Percentiles rank a stretch among this genome's conserved stretches.
phyloP scores from a whole-genome alignment of 768 basidiomycete genomes.

The Lentinula aciculospora region DNA sequence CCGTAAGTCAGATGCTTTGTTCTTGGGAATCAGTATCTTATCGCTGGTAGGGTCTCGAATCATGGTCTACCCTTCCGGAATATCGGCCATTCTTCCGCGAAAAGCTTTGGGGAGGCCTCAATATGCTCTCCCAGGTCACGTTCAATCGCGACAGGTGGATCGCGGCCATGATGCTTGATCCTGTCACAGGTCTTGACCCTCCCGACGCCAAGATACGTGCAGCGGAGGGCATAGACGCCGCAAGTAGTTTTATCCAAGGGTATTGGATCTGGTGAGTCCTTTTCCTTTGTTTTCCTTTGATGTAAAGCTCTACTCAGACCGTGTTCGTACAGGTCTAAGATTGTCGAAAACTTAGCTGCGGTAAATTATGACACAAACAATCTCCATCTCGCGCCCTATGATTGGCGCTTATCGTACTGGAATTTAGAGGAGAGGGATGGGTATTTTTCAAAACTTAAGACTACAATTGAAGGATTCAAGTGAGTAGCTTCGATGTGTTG shows the following conservation, averaged over 20 bases:
- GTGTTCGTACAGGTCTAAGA: slow-evolving; percentile 60
- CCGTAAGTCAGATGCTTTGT: slow-evolving; percentile 37
- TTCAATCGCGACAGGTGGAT: slow-evolving; percentile 91
- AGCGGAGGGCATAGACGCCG: slow-evolving; percentile 89
- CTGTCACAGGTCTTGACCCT: slow-evolving; percentile 87
- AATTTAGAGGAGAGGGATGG: slow-evolving; percentile 85
- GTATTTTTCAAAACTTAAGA: slow-evolving; percentile 81
- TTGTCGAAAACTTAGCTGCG: slow-evolving; percentile 91
- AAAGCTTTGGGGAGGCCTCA: slow-evolving; percentile 74
- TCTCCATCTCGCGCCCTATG: slow-evolving; percentile 78
- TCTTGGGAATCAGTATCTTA: not conserved
- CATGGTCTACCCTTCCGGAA: slow-evolving; percentile 87
- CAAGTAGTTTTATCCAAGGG: slow-evolving; percentile 79
- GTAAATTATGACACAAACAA: slow-evolving; percentile 93
- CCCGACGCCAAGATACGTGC: slow-evolving; percentile 82
- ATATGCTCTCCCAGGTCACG: slow-evolving; percentile 77
- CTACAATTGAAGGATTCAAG: slow-evolving; percentile 76
- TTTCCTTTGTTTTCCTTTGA: not conserved
- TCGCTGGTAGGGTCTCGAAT: slow-evolving; percentile 67
- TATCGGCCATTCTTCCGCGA: slow-evolving; percentile 91
- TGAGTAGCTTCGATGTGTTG: slow-evolving; percentile 22
- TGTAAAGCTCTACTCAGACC: not conserved
- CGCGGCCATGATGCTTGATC: slow-evolving; percentile 84
- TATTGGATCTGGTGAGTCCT: slow-evolving; percentile 90
- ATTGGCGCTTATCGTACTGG: slow-evolving; percentile 84